Conservation (phyloP, 179 eudicot species). For the Sideroxylon spinosum region DNA sequence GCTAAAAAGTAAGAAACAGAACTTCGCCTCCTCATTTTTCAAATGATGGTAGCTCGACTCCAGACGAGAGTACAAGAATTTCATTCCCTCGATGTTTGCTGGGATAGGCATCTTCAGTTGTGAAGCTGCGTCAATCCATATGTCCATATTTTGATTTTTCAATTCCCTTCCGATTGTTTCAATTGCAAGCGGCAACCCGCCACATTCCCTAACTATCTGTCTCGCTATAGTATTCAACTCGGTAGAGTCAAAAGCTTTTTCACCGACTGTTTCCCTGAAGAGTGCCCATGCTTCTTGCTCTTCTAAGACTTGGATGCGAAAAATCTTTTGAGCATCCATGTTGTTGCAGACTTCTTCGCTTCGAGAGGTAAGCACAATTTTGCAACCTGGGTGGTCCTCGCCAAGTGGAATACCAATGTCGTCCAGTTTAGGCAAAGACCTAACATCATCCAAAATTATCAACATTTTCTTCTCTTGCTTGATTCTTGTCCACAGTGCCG, state of each 20-base stretch:
- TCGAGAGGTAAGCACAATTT: no score
- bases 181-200: conserved; percentile 41
- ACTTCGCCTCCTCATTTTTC: conserved; percentile 25
- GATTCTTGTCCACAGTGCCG: not conserved
- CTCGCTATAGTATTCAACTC: not conserved
- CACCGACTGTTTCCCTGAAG: conserved; percentile 28
- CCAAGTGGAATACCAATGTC: not conserved
- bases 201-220: conserved; percentile 29
- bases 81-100: conserved; percentile 32
- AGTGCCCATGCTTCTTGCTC: conserved; percentile 19
- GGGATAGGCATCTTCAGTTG: conserved; percentile 26
- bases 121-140: conserved; percentile 31
- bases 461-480: not conserved
- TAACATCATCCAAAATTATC: not conserved
- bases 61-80: conserved; percentile 29
- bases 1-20: conserved; percentile 28
- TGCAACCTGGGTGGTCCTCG: no score
- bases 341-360: conserved; percentile 37
- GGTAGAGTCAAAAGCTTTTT: not conserved
- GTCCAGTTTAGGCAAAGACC: not conserved
- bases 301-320: conserved; percentile 23
- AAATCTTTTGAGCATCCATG: conserved; percentile 26
- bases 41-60: conserved; percentile 33
- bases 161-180: conserved; percentile 30
- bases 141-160: conserved; percentile 22